A percentile compares a stretch with the other conserved stretches of the same genome.
These are phyloP conservation scores for Aspergillus sp. DNA, from an alignment of 2,329 filamentous ascomycete species.

Conservation along the genomic window DNA sequence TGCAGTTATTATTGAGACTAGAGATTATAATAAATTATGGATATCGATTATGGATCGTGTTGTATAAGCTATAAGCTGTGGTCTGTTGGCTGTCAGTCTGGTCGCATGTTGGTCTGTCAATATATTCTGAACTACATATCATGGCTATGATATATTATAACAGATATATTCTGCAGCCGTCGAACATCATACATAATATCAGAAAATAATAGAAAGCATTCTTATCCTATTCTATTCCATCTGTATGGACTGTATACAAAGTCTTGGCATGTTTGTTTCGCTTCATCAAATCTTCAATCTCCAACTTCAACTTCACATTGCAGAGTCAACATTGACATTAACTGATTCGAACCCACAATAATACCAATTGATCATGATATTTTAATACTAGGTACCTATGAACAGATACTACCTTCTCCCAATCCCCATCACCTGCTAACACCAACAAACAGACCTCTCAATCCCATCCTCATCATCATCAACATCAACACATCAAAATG, in stretches of 20 bases:
- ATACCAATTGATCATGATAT: neutral
- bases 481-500: constrained; percentile 1
- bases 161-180: too few relatives aligned
- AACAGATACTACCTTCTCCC: neutral
- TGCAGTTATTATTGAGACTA: too few relatives aligned
- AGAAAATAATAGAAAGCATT: neutral
- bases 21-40: too few relatives aligned
- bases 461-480: neutral
- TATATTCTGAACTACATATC: too few relatives aligned
- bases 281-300: neutral
- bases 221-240: neutral
- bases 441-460: neutral
- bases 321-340: neutral
- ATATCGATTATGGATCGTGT: too few relatives aligned
- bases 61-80: too few relatives aligned
- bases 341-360: neutral
- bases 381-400: too few relatives aligned
- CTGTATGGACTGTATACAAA: neutral
- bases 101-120: too few relatives aligned
- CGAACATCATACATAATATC: neutral
- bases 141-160: too few relatives aligned
- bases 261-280: constrained; percentile 13
- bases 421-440: neutral
- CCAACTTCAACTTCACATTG: constrained; percentile 1
- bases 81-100: too few relatives aligned